These are phyloP conservation scores for Gaeumannomyces tritici DNA, from an alignment of 2,329 filamentous ascomycete genomes.

Conservation along the genomic window DNA sequence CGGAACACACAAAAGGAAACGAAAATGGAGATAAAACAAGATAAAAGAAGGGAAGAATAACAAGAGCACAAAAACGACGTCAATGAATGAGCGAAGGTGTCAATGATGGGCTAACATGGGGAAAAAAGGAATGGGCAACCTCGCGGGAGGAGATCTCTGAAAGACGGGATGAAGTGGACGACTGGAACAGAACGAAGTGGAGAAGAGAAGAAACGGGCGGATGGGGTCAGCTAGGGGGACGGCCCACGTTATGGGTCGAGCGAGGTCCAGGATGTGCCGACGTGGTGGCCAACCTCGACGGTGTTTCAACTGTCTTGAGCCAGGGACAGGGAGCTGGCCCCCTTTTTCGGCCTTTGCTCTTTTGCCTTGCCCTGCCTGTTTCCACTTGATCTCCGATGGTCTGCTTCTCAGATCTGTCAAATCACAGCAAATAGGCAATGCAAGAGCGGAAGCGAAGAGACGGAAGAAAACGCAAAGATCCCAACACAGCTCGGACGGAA, in stretches of 20 bases:
- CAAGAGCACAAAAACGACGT: background rate
- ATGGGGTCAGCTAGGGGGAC: background rate
- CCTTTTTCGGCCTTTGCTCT: background rate
- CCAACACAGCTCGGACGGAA: background rate
- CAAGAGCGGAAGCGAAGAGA: background rate
- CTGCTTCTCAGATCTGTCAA: background rate
- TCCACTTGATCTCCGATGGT: background rate
- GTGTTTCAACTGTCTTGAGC: background rate
- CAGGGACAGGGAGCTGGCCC: background rate
- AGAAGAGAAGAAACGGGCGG: conserved; percentile 1
- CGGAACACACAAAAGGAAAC: background rate
- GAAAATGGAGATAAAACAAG: background rate
- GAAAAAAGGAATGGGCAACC: conserved; percentile 4
- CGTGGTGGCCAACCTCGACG: background rate
- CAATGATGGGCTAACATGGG: conserved; percentile 1
- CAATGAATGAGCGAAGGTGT: background rate
- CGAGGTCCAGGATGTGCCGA: background rate
- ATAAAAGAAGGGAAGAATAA: background rate
- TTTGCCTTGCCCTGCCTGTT: background rate
- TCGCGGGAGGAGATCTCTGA: background rate
- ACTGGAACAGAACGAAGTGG: background rate
- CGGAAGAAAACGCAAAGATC: background rate
- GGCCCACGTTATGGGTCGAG: background rate
- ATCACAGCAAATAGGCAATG: too few species aligned
- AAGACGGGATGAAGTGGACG: background rate